These are phyloP conservation scores for Fusarium marasasianum DNA, from an alignment of 2,329 filamentous ascomycete species.

Conservation along the genomic window DNA sequence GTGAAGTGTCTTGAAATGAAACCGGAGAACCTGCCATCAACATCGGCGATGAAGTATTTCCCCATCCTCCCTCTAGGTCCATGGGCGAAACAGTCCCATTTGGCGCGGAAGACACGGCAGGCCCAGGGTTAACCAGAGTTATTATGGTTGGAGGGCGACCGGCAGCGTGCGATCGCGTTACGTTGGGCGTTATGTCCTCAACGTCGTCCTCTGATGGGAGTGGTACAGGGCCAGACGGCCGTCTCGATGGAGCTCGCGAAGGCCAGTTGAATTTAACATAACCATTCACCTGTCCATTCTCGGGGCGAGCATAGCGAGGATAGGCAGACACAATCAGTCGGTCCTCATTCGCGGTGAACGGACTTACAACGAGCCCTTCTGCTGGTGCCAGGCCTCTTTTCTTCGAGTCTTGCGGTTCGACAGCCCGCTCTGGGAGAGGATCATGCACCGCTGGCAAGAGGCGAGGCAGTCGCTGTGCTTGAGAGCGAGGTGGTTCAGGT, in stretches of 20 bases:
- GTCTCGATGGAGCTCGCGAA: constrained; percentile 26
- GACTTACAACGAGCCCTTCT: constrained; percentile 39
- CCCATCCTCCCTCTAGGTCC: constrained; percentile 11
- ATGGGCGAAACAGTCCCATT: constrained; percentile 11
- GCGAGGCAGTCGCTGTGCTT: constrained; percentile 24
- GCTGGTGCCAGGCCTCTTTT: constrained; percentile 9
- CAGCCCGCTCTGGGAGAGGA: constrained; percentile 1
- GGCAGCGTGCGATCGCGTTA: constrained; percentile 2
- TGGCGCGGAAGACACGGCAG: neutral
- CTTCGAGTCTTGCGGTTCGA: constrained; percentile 11
- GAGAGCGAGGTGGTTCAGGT: constrained; percentile 10
- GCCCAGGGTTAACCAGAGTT: constrained; percentile 8
- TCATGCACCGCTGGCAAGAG: constrained; percentile 17
- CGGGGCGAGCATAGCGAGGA: constrained; percentile 45
- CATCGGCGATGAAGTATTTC: constrained; percentile 11
- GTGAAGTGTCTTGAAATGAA: constrained; percentile 10
- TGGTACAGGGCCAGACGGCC: constrained; percentile 14
- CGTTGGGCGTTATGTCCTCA: constrained; percentile 26
- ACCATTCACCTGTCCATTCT: constrained; percentile 49
- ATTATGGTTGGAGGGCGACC: constrained; percentile 13
- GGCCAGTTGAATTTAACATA: constrained; percentile 53
- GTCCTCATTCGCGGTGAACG: constrained; percentile 47
- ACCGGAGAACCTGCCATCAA: constrained; percentile 6
- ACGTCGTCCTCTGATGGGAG: constrained; percentile 14
- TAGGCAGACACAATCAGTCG: constrained; percentile 37